Evolutionary conservation across 805 yeast species (phyloP), one percentile per base, ranked within the genome.

Genomic region (Candida maltosa): DNA sequence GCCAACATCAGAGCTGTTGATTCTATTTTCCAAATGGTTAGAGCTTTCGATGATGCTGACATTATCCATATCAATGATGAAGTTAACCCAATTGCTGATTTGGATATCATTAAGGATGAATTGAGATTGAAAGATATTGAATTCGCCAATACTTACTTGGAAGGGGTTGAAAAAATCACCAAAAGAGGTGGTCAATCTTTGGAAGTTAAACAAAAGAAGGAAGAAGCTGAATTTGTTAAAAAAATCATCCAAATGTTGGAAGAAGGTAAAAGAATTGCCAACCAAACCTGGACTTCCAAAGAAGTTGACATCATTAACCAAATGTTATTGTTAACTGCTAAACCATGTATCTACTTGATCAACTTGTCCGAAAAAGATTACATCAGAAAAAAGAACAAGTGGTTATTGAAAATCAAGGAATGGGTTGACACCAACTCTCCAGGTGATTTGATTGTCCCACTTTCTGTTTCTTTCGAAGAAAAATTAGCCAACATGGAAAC

Each of bases 1-100:
- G 83, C 95, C 49, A 89, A 93, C 63, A 93, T 93, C 54, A 80
- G 97, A 67, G 93, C 96, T 32, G 98, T 93, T 38, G 98, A 93
- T 75, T 96, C 97, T 44, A 83, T 93, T 47, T 93, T 85, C 70
- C 97, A 93, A 70, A 96, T 93, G 46, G 97, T 93, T 33, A 83
- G 98, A 68, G 86, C 95, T 67, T 93, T 93, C 56, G 96, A 88
- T 58, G 98, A 93, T 64, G 94, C 96, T 25, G 98, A 93, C 59
- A 93, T 93, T 54, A 88, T 89, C 51, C 98, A 93, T 68, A 85
- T 93, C 53, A 96, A 88, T 69, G 96, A 89, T 53, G 70, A 65
- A 45, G 98, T 93, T 44, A 80, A 93, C 66, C 98, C 98, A 45
- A 81, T 78, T 34, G 86, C 95, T 59, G 98, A 93, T 68, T 77